These are phyloP conservation scores for Aspergillus alliaceus DNA, from an alignment of 2,329 filamentous ascomycete genomes.

Conservation along the genomic window DNA sequence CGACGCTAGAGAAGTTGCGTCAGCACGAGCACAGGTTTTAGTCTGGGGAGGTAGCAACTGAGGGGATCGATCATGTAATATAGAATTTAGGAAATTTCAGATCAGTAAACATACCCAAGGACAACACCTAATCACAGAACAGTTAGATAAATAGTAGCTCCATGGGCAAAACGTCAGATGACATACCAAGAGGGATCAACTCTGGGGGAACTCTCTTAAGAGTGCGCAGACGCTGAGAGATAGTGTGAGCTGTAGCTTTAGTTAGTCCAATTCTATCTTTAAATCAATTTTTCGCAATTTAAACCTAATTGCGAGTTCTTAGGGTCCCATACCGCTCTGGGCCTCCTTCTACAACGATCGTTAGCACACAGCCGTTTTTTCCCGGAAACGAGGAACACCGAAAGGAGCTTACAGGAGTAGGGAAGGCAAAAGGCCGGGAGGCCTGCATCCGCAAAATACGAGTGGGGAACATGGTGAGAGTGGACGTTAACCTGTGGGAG, in stretches of 20 bases:
- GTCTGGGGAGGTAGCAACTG: constrained; percentile 17
- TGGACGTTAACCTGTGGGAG: constrained; percentile 9
- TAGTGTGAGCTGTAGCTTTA: constrained; percentile 73
- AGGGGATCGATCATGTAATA: constrained; percentile 12
- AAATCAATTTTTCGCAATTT: background rate
- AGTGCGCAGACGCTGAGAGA: constrained; percentile 90
- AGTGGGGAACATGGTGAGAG: constrained; percentile 64
- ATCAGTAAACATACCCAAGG: constrained; percentile 65
- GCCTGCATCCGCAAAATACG: constrained; percentile 63
- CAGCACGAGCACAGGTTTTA: constrained; percentile 15
- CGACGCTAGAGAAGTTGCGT: constrained; percentile 49
- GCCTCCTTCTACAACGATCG: constrained; percentile 57
- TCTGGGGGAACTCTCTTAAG: constrained; percentile 90
- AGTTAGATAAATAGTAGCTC: constrained; percentile 21
- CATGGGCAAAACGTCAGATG: background rate
- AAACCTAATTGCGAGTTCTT: constrained; percentile 9
- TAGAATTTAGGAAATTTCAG: constrained; percentile 5
- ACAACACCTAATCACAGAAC: constrained; percentile 67
- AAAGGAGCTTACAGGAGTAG: constrained; percentile 66
- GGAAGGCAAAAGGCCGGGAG: constrained; percentile 49
- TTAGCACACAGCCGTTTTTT: constrained; percentile 41
- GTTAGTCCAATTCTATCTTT: constrained; percentile 22
- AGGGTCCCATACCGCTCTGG: constrained; percentile 56
- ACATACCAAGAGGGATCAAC: constrained; percentile 88
- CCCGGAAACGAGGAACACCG: constrained; percentile 11